A percentile compares a stretch with the other conserved stretches of the same genome.
Conservation (phyloP, 768 basidiomycete species). For the Lactarius vividus region DNA sequence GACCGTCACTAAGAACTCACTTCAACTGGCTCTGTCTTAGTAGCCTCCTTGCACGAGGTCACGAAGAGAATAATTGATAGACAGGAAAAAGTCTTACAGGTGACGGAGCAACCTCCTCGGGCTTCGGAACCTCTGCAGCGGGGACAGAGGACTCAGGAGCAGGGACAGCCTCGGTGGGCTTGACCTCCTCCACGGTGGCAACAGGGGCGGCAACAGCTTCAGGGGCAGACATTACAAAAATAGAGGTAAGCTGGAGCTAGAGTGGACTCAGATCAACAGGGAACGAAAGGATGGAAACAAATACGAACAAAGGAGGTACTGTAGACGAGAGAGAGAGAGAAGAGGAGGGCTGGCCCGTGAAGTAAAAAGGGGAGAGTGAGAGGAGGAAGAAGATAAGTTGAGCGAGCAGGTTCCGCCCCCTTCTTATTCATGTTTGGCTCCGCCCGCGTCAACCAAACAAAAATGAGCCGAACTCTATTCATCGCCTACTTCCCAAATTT, state of each 20-base stretch:
- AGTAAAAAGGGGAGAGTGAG: conserved; percentile 33
- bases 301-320: conserved; percentile 37
- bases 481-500: conserved; percentile 20
- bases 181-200: conserved; percentile 52
- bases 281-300: not conserved
- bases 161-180: conserved; percentile 43
- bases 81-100: conserved; percentile 34
- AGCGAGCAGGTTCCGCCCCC: conserved; percentile 33
- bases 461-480: conserved; percentile 35
- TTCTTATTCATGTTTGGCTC: conserved; percentile 39
- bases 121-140: conserved; percentile 41
- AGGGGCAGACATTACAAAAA: conserved; percentile 77
- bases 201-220: conserved; percentile 48
- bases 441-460: conserved; percentile 36
- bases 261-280: not conserved
- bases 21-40: conserved; percentile 42
- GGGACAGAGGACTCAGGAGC: conserved; percentile 34
- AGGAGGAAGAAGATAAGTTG: conserved; percentile 31
- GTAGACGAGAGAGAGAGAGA: conserved; percentile 59
- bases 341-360: conserved; percentile 39
- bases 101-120: conserved; percentile 36
- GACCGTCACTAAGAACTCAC: conserved; percentile 31
- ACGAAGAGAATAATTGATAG: conserved; percentile 16
- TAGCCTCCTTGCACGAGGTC: conserved; percentile 36
- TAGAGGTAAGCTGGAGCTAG: conserved; percentile 19